Conservation (phyloP, 768 basidiomycete species). For the Leccinum broughii region DNA sequence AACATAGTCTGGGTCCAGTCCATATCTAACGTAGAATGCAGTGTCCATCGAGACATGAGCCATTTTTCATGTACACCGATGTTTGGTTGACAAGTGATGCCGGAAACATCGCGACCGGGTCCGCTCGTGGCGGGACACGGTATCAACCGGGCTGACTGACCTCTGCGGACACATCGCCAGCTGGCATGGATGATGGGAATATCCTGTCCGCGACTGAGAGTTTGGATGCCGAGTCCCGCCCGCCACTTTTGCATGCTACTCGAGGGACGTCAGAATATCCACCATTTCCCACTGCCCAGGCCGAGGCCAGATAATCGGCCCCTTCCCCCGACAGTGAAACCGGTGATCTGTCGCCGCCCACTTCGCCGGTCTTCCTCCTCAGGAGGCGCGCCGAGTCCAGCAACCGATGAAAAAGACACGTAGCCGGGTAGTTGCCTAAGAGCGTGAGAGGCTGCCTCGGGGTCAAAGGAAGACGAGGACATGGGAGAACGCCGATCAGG, state of each 20-base stretch:
- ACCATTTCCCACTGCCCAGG: slow-evolving; percentile 34
- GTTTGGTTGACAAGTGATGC: slow-evolving; percentile 6
- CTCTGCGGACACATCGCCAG: slow-evolving; percentile 11
- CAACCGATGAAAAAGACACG: slow-evolving; percentile 65
- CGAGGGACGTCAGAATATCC: slow-evolving; percentile 24
- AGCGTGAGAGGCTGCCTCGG: slow-evolving; percentile 57
- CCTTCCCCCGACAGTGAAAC: slow-evolving; percentile 20
- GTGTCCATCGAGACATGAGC: slow-evolving; percentile 13
- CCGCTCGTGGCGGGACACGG: slow-evolving; percentile 9
- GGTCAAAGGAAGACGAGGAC: slow-evolving; percentile 53
- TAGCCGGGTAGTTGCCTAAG: slow-evolving; percentile 61
- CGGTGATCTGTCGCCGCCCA: slow-evolving; percentile 20
- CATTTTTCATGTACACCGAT: slow-evolving; percentile 8
- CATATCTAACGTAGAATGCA: slow-evolving; percentile 23
- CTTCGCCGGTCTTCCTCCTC: slow-evolving; percentile 40
- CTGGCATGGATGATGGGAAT: neutral
- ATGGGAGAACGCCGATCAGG: slow-evolving; percentile 15
- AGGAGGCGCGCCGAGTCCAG: slow-evolving; percentile 64
- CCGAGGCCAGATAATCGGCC: slow-evolving; percentile 26
- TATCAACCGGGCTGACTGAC: slow-evolving; percentile 26
- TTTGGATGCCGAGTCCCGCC: slow-evolving; percentile 9
- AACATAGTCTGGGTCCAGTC: slow-evolving; percentile 23
- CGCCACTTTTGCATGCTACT: slow-evolving; percentile 4
- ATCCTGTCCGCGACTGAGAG: slow-evolving; percentile 1
- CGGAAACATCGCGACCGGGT: neutral